Percentiles rank a stretch among this genome's conserved stretches.
These are phyloP conservation scores for Lactifluus hygrophoroides DNA, from an alignment of 768 basidiomycete genomes.

Conservation along the genomic window DNA sequence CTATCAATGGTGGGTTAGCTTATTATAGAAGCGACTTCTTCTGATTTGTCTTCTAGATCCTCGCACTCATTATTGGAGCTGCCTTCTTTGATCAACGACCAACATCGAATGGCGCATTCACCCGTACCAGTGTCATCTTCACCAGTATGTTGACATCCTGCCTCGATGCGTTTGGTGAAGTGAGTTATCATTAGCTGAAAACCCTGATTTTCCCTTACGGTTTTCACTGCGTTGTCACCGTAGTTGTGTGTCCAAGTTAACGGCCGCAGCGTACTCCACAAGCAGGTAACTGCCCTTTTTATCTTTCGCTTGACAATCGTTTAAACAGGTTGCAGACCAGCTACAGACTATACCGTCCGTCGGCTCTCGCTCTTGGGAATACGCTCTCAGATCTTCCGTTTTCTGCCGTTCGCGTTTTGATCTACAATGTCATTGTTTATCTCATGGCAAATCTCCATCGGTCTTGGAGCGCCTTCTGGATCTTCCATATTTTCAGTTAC, in stretches of 20 bases:
- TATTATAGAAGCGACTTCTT: background rate
- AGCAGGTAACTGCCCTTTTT: slow-evolving; percentile 37
- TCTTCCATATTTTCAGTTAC: slow-evolving; percentile 60
- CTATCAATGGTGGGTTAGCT: slow-evolving; percentile 44
- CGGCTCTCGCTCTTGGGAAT: slow-evolving; percentile 56
- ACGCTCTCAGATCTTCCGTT: slow-evolving; percentile 64
- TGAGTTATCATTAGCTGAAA: slow-evolving; percentile 22
- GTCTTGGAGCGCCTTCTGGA: slow-evolving; percentile 37
- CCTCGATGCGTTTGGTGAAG: slow-evolving; percentile 67
- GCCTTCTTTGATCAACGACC: slow-evolving; percentile 66
- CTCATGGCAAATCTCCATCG: slow-evolving; percentile 50
- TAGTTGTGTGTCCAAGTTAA: slow-evolving; percentile 70
- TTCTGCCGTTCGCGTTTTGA: slow-evolving; percentile 46
- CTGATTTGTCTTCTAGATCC: slow-evolving; percentile 31
- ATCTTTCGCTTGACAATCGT: background rate
- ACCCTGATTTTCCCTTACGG: background rate
- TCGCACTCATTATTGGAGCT: slow-evolving; percentile 63
- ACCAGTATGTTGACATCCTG: slow-evolving; percentile 55
- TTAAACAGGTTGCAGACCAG: slow-evolving; percentile 30
- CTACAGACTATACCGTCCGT: slow-evolving; percentile 60
- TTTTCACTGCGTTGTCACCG: background rate
- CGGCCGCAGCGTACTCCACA: slow-evolving; percentile 66
- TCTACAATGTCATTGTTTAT: slow-evolving; percentile 61
- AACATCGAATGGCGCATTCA: slow-evolving; percentile 77
- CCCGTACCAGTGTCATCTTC: slow-evolving; percentile 78